A percentile compares a stretch with the other conserved stretches of the same genome.
These are phyloP conservation scores for Monosiga brevicollis DNA, from an alignment of 78 protist species.

Conservation along the genomic window DNA sequence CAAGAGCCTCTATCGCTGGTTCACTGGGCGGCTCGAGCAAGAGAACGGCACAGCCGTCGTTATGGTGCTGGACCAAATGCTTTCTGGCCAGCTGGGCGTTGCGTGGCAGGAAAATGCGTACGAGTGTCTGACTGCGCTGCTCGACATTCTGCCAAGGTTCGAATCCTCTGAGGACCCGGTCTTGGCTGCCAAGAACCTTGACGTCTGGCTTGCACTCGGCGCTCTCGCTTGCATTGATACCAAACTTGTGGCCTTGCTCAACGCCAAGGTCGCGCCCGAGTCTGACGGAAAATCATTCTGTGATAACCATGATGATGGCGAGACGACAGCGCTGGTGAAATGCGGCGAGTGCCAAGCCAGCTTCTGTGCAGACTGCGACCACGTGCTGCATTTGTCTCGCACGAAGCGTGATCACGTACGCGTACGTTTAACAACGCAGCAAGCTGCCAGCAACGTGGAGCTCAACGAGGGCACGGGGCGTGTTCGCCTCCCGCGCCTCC, in stretches of 20 bases:
- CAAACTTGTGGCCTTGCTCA: not conserved
- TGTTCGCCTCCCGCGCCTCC: not conserved
- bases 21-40: not conserved
- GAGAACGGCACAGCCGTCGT: not conserved
- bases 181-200: not conserved
- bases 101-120: not conserved
- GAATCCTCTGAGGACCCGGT: not conserved
- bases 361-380: not conserved
- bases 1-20: no score
- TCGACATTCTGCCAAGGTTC: not conserved
- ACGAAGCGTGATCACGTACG: not conserved
- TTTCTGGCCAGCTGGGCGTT: not conserved
- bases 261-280: not conserved
- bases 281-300: not conserved
- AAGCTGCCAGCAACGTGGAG: not conserved
- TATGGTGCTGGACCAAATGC: not conserved
- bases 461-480: not conserved
- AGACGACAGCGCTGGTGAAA: not conserved
- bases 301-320: slow-evolving; percentile 8
- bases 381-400: not conserved
- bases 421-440: not conserved
- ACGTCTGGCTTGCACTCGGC: not conserved
- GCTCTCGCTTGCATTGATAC: not conserved
- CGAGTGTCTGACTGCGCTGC: not conserved
- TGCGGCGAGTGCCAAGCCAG: not conserved